Percentiles rank a stretch among this genome's conserved stretches.
Evolutionary conservation across 164 flowering plant genomes (phyloP).

Genomic region (Macadamia integrifolia): DNA sequence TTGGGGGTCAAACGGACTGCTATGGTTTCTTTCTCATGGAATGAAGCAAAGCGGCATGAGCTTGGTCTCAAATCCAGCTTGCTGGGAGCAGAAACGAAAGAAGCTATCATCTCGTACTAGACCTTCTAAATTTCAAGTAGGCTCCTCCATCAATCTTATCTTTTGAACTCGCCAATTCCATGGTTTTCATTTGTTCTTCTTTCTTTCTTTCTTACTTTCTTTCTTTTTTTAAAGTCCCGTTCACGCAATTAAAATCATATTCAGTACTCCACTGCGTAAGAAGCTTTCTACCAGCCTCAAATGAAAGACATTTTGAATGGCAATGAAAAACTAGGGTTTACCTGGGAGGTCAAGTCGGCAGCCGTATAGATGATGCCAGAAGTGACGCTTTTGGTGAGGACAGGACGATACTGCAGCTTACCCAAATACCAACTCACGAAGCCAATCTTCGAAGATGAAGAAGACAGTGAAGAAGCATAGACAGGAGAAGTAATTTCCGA

Average conservation of each 20-base stretch:
- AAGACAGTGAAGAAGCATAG: constrained; percentile 13
- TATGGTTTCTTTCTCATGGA: not conserved
- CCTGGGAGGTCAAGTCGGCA: constrained; percentile 93
- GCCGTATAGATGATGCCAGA: constrained; percentile 60
- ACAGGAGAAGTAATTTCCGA: constrained; percentile 15
- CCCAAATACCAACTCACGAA: constrained; percentile 74
- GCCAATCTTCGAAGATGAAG: constrained; percentile 28
- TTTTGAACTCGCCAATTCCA: not conserved
- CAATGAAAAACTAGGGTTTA: constrained; percentile 11
- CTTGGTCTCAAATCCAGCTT: not conserved
- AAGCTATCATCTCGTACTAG: too few species aligned
- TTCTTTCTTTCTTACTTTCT: not conserved
- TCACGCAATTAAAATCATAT: too few species aligned
- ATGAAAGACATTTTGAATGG: not conserved
- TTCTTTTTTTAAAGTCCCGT: too few species aligned
- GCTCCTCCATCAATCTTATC: not conserved
- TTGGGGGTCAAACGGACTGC: too few species aligned
- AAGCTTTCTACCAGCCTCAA: too few species aligned
- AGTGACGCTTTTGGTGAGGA: constrained; percentile 74
- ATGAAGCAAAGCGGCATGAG: not conserved
- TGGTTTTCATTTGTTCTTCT: not conserved
- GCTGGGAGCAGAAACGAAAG: not conserved
- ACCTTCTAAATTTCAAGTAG: not conserved
- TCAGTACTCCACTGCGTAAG: too few species aligned
- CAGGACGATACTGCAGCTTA: constrained; percentile 60